Evolutionary conservation across 495 filamentous ascomycete species (phyloP), one percentile per base, ranked within the genome.

Genomic region (Cercophora scortea): DNA sequence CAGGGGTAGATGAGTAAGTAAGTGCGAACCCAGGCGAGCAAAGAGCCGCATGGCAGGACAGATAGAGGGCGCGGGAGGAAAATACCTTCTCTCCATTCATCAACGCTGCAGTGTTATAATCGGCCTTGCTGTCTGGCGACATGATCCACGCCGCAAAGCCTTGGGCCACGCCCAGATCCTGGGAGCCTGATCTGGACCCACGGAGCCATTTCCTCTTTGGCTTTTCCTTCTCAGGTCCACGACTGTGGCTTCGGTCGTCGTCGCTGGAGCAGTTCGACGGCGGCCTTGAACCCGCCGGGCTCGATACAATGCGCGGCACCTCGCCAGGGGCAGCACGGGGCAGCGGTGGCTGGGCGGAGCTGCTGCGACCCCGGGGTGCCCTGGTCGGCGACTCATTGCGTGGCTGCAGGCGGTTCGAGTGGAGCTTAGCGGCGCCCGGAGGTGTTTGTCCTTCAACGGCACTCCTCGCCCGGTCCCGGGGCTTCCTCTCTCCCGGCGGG

Each of bases 31-130:
- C 5, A 25, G 25, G 25, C 5, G 25, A 5, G 2, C 25, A 25
- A 25, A 59, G 40, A 12, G 47, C 16, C 13, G 17, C 16, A 19
- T 33, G 40, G n/a, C 18, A 19, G 17, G 32, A 50, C 35, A 32
- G 10, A 1, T 9, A 10, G 9, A 17, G 17, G 16, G 19, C 18
- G 39, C 18, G 40, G 2, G 41, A 8, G 8, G 49, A 51, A 51
- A 65, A 42, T 71, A 83, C 81, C 71, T 80, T 83, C 43, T 85
- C 81, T 11, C 81, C 81, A 54, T 76, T 72, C 1, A 73, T 56
- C 42, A 90, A 60, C 9, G 75, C 72, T 8, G 73, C 63, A 9
- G 79, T 60, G 58, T 85, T 85, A 49, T 89, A 90, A 18, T 81
- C 75, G 8, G 80, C 72, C 50, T 76, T 80, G 47, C 74, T 75